A percentile compares a stretch with the other conserved stretches of the same genome.
phyloP scores from a whole-genome alignment of 345 rosid species.

The Eucalyptus polyanthemos region DNA sequence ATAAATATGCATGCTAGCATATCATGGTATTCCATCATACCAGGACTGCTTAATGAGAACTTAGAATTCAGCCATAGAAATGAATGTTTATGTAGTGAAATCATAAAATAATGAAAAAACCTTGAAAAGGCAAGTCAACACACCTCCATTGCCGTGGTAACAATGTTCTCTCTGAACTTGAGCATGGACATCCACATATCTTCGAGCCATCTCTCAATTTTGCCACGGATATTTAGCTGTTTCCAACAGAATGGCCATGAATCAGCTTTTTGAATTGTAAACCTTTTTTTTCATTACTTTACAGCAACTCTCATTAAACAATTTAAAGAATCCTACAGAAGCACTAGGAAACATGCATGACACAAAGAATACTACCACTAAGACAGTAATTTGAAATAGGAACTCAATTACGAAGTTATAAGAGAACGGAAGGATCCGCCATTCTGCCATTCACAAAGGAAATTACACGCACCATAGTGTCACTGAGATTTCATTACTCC shows the following conservation, averaged over 20 bases:
- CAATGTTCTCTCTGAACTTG: constrained; percentile 66
- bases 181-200: constrained; percentile 83
- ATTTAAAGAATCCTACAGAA: background rate
- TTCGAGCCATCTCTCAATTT: constrained; percentile 67
- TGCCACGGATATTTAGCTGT: constrained; percentile 48
- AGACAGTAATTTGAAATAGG: background rate
- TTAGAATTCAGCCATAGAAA: background rate
- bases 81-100: background rate
- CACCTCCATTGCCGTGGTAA: constrained; percentile 67
- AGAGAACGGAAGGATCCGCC: background rate
- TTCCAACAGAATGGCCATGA: background rate
- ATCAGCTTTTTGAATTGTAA: background rate
- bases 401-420: background rate
- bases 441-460: background rate
- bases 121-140: background rate
- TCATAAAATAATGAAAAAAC: background rate
- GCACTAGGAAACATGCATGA: background rate
- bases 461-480: background rate
- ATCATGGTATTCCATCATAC: background rate
- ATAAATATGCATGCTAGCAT: background rate
- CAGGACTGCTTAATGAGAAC: background rate
- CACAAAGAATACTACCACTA: background rate
- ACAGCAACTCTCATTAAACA: background rate
- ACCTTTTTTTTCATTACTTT: background rate
- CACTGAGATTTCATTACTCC: background rate